Evolutionary conservation across 805 yeast genomes (phyloP).

Genomic region (Cyberlindnera veronae): DNA sequence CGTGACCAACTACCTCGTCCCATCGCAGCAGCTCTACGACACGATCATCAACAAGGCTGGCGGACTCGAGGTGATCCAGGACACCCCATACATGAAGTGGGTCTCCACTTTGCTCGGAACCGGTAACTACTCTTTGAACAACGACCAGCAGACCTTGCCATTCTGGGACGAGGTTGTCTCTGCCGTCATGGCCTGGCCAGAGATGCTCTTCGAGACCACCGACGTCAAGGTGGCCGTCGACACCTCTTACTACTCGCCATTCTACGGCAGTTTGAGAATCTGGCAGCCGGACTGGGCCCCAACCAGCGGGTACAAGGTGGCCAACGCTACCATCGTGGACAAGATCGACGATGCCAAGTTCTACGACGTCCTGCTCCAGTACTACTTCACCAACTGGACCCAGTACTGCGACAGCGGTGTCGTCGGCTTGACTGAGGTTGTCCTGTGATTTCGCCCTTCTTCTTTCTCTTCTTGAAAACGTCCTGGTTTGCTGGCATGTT

Average conservation of each 20-base stretch:
- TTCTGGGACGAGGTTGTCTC: slow-evolving; percentile 43
- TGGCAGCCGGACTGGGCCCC: slow-evolving; percentile 39
- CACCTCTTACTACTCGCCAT: slow-evolving; percentile 39
- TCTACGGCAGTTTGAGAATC: slow-evolving; percentile 38
- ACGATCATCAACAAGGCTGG: slow-evolving; percentile 35
- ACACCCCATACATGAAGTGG: slow-evolving; percentile 29
- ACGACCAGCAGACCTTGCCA: slow-evolving; percentile 36
- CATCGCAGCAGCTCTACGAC: slow-evolving; percentile 37
- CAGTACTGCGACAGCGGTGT: slow-evolving; percentile 30
- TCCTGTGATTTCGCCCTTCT: background rate
- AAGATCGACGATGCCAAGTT: slow-evolving; percentile 31
- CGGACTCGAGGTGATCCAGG: slow-evolving; percentile 27
- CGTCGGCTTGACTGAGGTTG: slow-evolving; percentile 9
- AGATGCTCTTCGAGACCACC: slow-evolving; percentile 30
- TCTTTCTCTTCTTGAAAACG: background rate
- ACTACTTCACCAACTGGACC: slow-evolving; percentile 36
- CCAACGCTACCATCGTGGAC: slow-evolving; percentile 36
- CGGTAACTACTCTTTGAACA: slow-evolving; percentile 33
- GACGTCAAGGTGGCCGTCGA: slow-evolving; percentile 36
- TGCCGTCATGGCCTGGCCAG: slow-evolving; percentile 37
- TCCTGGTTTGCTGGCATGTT: no score
- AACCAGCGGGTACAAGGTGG: slow-evolving; percentile 29
- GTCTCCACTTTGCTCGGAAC: slow-evolving; percentile 32
- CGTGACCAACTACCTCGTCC: slow-evolving; percentile 38
- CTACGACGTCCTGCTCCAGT: slow-evolving; percentile 31